Conservation (phyloP, 768 basidiomycete species). For the Pilatotrama ljubarskyi region DNA sequence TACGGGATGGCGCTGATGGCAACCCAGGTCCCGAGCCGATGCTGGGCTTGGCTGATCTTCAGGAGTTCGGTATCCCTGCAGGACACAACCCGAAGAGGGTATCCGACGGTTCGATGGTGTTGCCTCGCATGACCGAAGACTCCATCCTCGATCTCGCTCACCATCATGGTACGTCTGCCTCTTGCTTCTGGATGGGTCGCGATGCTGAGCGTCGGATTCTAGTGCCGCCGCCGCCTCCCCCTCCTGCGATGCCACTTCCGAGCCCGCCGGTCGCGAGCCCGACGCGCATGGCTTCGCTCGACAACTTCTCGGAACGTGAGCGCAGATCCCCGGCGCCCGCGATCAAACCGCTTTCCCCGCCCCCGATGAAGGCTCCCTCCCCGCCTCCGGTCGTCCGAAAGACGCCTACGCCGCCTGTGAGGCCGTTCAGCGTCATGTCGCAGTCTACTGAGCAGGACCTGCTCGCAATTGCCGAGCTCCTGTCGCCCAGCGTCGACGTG, state of each 20-base stretch:
- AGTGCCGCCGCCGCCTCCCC: conserved; percentile 4
- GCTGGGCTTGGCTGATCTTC: conserved; percentile 1
- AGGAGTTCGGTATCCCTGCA: conserved; percentile 14
- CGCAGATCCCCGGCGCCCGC: neutral
- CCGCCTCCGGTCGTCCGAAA: conserved; percentile 18
- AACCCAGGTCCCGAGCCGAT: conserved; percentile 3
- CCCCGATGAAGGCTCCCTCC: conserved; percentile 30
- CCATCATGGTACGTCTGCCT: neutral
- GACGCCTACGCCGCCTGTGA: conserved; percentile 30
- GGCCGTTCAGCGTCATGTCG: conserved; percentile 46
- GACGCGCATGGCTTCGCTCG: conserved; percentile 1
- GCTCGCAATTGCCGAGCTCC: conserved; percentile 49
- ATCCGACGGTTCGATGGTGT: conserved; percentile 5
- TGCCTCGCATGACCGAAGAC: conserved; percentile 13
- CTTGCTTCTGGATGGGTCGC: too few species aligned
- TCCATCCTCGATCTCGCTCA: neutral
- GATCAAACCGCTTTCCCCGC: neutral
- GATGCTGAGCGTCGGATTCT: neutral
- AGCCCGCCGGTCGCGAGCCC: neutral
- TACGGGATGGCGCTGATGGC: neutral
- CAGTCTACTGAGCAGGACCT: conserved; percentile 51
- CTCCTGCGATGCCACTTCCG: conserved; percentile 9
- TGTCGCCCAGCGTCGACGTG: conserved; percentile 38
- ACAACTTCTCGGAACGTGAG: conserved; percentile 2
- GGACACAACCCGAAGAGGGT: conserved; percentile 1